Evolutionary conservation across 805 yeast genomes (phyloP).

Genomic region (Lipomyces yamanashiensis): DNA sequence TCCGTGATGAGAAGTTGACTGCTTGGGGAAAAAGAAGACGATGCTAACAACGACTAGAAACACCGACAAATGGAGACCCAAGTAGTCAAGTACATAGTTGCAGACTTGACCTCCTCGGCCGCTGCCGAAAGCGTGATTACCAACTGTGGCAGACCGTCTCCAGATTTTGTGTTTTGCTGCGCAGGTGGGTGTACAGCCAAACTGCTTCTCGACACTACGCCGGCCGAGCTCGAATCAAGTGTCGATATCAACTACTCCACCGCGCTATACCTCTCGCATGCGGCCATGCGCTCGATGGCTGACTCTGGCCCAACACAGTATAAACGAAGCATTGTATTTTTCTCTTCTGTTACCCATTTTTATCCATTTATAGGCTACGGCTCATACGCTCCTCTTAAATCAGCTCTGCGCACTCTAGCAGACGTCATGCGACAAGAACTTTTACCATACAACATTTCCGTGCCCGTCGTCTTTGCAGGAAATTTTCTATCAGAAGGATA

Average conservation of each 20-base stretch:
- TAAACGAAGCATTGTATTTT: slow-evolving; percentile 60
- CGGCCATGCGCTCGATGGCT: slow-evolving; percentile 49
- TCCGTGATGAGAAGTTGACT: background rate
- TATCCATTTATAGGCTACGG: slow-evolving; percentile 90
- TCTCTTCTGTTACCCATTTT: slow-evolving; percentile 78
- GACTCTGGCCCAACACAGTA: slow-evolving; percentile 34
- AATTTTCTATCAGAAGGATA: slow-evolving; percentile 89
- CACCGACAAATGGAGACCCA: slow-evolving; percentile 44
- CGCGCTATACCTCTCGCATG: slow-evolving; percentile 72
- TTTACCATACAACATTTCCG: slow-evolving; percentile 65
- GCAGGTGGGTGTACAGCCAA: slow-evolving; percentile 67
- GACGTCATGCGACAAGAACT: slow-evolving; percentile 83
- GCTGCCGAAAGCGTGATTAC: slow-evolving; percentile 55
- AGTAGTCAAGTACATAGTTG: slow-evolving; percentile 53
- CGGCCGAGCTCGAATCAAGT: slow-evolving; percentile 63
- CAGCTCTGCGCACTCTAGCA: slow-evolving; percentile 76
- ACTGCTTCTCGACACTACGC: slow-evolving; percentile 68
- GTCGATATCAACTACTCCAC: slow-evolving; percentile 73
- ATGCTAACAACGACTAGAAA: slow-evolving; percentile 7
- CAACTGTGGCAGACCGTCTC: slow-evolving; percentile 47
- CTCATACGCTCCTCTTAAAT: slow-evolving; percentile 88
- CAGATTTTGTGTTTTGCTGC: slow-evolving; percentile 80
- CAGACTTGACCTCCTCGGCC: slow-evolving; percentile 67
- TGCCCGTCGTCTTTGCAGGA: slow-evolving; percentile 83
- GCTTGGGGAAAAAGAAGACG: background rate